Evolutionary conservation across 1,284 basidiomycete genomes (phyloP), one percentile per base, ranked within the genome.

Genomic region (Melampsora abietis-canadensis): DNA sequence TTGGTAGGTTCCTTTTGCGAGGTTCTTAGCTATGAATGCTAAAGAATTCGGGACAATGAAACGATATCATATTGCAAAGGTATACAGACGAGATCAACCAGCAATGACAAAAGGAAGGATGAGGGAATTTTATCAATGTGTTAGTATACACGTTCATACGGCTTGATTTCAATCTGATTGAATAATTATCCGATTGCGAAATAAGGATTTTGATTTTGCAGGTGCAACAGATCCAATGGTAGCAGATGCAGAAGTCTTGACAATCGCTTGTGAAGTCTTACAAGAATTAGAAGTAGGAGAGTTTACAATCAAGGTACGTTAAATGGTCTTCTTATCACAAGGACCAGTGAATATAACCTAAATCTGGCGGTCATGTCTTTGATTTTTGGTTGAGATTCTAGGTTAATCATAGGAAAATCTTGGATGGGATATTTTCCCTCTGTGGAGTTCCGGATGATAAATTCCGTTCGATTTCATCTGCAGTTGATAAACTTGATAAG

Each of bases 401-500:
- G 91, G 84, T 96, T 76, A 97, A 99, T 84, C 91, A 99, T 86
- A 87, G 96, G 77, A 98, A 96, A 84, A 91, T 99, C 77, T 86
- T 99, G 27, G 96, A 99, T 81, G 96, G 94, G 64, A 90, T 99
- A 78, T 98, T 98, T 81, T 90, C 92, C 82, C 89, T 98, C 8
- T 98, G 95, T 79, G 96, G 96, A 70, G 95, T 99, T 0, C 92
- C 94, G 0, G 80, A 85, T 37, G 92, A 93, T 63, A 97, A 96
- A 85, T 94, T 92, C 76, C 87, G 95, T 14, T 85, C 89, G n/a
- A 98, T 98, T 79, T 96, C 93, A 0, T 95, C 92, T 14, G 95
- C 95, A 0, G 95, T 98, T 12, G 95, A 99, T 84, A 99, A 98
- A 83, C 87, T 99, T 30, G 96, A 99, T 86, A 99, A 98, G 87